Conservation (phyloP, 2,329 filamentous ascomycete species). For the Pyricularia sp. region DNA sequence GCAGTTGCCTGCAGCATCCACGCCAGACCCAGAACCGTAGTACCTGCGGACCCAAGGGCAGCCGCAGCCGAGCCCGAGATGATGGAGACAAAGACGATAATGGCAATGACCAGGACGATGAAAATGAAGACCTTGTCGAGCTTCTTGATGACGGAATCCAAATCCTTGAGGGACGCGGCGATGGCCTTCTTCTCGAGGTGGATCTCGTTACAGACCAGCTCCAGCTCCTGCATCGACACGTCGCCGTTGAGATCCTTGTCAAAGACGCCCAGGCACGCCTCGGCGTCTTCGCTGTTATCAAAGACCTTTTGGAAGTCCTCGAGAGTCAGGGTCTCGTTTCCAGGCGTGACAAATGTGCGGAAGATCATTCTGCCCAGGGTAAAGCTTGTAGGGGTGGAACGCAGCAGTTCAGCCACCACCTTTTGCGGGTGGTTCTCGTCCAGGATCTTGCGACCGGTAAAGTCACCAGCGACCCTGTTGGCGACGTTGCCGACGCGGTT, state of each 20-base stretch:
- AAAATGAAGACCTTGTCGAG: slow-evolving; percentile 85
- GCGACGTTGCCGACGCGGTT: slow-evolving; percentile 79
- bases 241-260: slow-evolving; percentile 96
- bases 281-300: slow-evolving; percentile 73
- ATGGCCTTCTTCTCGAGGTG: slow-evolving; percentile 93
- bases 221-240: slow-evolving; percentile 90
- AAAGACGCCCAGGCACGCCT: slow-evolving; percentile 84
- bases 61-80: slow-evolving; percentile 86
- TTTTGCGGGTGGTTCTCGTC: slow-evolving; percentile 72
- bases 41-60: slow-evolving; percentile 82
- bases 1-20: slow-evolving; percentile 92
- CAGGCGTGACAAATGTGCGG: slow-evolving; percentile 70
- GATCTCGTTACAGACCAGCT: slow-evolving; percentile 88
- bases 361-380: slow-evolving; percentile 82
- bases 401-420: slow-evolving; percentile 70
- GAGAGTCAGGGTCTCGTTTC: slow-evolving; percentile 64
- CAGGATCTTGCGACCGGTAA: slow-evolving; percentile 63
- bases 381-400: slow-evolving; percentile 64
- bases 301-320: slow-evolving; percentile 77
- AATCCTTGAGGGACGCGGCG: slow-evolving; percentile 85
- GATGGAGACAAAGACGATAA: slow-evolving; percentile 82
- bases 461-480: slow-evolving; percentile 79
- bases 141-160: slow-evolving; percentile 87
- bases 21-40: slow-evolving; percentile 76
- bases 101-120: slow-evolving; percentile 68